Evolutionary conservation across 2,329 filamentous ascomycete genomes (phyloP), one percentile per base, ranked within the genome.

Genomic region (Lachnellula cervina): DNA sequence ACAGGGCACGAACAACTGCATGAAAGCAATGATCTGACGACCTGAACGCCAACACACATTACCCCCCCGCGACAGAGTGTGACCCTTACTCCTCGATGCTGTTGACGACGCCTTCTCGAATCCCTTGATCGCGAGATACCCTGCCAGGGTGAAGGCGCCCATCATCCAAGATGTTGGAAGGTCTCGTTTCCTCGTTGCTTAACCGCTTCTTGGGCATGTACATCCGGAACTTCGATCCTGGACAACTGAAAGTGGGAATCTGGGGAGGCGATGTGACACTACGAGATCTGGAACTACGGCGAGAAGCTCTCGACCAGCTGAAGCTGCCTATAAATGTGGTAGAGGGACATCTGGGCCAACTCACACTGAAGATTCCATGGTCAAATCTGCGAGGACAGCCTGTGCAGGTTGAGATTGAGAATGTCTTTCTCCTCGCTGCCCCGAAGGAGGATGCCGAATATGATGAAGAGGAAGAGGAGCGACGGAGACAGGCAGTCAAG

Each of bases 151-250:
- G 69, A 90, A 83, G 88, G 81, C 84, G 78, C 71, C 70, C 72
- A 66, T 67, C 72, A 72, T 72, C 76, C 80, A 80, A 72, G 69
- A 99, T 99, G 94, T 84, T 99, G 77, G 94, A 99, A 82, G 90
- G 92, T 65, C 81, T 99, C 66, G 94, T 97, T 62, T 91, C 94
- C 67, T 95, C 93, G 75, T 81, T 99, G 79, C 87, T 99, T 67
- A 99, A 99, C 79, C 89, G 95, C 78, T 97, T 99, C 76, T 77
- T 99, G 83, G 95, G 94, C 81, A 96, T 97, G 88, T 99, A 99
- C 74, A 93, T 99, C 74, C 92, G 96, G 81, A 97, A 99, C 76
- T 99, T 99, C 72, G 94, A 99, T 74, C 90, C 94, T 53, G 88
- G 90, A 68, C 94, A 99, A 77, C 82, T 99, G 63, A 99, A 99